Evolutionary conservation across 1,139 yeast genomes (phyloP).

Genomic region (Candida pseudoviswanathii): DNA sequence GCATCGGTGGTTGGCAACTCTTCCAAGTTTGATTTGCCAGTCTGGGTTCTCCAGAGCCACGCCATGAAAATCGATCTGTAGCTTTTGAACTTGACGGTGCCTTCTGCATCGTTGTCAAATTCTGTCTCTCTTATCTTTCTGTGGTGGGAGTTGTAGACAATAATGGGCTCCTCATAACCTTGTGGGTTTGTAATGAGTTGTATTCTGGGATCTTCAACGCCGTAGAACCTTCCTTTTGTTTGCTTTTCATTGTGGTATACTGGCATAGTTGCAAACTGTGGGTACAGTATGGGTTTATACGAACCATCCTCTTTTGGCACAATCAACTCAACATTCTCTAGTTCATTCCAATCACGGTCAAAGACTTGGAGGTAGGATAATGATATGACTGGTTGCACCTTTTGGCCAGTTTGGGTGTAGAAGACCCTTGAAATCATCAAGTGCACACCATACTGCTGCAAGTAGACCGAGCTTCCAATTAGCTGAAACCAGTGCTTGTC

Average conservation of each 20-base stretch:
- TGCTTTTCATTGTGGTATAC: slow-evolving; percentile 30
- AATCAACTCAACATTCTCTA: slow-evolving; percentile 23
- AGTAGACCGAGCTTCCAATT: slow-evolving; percentile 36
- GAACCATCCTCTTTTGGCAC: slow-evolving; percentile 10
- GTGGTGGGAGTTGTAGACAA: slow-evolving; percentile 37
- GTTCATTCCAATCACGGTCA: slow-evolving; percentile 29
- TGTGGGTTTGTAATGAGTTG: slow-evolving; percentile 29
- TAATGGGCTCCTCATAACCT: slow-evolving; percentile 41
- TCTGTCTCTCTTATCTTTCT: slow-evolving; percentile 20
- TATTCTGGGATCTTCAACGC: slow-evolving; percentile 47
- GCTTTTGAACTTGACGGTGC: slow-evolving; percentile 15
- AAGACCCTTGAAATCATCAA: slow-evolving; percentile 31
- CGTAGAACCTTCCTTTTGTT: slow-evolving; percentile 28
- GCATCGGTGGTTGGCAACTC: slow-evolving; percentile 17
- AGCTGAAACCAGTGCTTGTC: slow-evolving; percentile 29
- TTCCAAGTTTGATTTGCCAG: slow-evolving; percentile 33
- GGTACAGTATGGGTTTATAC: slow-evolving; percentile 24
- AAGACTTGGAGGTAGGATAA: slow-evolving; percentile 22
- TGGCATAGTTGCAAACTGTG: slow-evolving; percentile 37
- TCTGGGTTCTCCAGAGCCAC: slow-evolving; percentile 39
- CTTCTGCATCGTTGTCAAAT: slow-evolving; percentile 1
- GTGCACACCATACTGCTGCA: slow-evolving; percentile 36
- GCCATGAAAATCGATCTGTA: slow-evolving; percentile 28
- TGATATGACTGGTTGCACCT: slow-evolving; percentile 23
- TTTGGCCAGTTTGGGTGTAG: slow-evolving; percentile 24